Evolutionary conservation across 768 basidiomycete species (phyloP), one percentile per base, ranked within the genome.

Genomic region (Tulasnella sp.): DNA sequence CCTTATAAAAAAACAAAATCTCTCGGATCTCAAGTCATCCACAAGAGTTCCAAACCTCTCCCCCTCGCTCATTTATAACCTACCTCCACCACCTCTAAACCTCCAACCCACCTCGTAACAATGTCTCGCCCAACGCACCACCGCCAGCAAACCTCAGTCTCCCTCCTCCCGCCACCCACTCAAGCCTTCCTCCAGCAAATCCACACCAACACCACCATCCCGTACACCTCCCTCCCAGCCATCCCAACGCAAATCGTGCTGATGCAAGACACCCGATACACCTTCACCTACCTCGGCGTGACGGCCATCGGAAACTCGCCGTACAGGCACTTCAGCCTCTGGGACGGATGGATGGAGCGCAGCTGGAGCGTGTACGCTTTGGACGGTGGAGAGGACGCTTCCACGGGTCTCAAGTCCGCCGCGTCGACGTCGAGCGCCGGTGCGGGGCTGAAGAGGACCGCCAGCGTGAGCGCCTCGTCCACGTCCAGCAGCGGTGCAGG

Each of bases 301-400:
- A 74, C 73, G 39, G 38, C 73, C 73, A 74, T 74, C 44, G 73
- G 73, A 31, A 74, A 46, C 73, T 74, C 73, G 39, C 73, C 73
- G 39, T 74, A 74, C 73, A 9, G 73, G n/a, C 73, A 38, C 44
- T 74, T 74, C 73, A 74, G 73, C 73, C 18, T 74, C 0, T 74
- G 73, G 73, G 73, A 74, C 44, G 73, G 73, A 27, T 74, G 73
- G 73, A 74, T 74, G 73, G 73, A 74, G 21, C 39, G 73, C 39
- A 27, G n/a, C 8, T 74, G 73, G 73, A 74, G 73, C 44, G 73
- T 74, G 73, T 74, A 74, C 27, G 73, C 73, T 8, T 36, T 74
- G 39, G 73, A 74, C 73, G 73, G 39, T 8, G 73, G 39, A 8
- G 44, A 40, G 27, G 38, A 40, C 9, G 73, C 36, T 21, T 36